Evolutionary conservation across 345 rosid genomes (phyloP), one percentile per base, ranked within the genome.

Genomic region (Combretum micranthum): DNA sequence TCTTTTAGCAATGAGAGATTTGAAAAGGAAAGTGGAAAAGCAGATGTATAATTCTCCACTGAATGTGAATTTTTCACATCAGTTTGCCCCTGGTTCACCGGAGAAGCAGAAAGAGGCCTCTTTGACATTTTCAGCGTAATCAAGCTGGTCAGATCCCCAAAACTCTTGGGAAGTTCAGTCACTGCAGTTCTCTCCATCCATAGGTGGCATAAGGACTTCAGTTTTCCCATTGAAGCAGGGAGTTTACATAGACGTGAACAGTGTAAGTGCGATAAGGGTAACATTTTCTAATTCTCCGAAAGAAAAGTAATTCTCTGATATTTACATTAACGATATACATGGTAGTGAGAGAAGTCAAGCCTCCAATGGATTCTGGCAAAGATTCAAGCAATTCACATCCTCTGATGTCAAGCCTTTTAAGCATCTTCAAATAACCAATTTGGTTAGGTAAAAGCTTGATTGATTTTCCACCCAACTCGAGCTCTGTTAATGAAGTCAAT

Each of bases 81-180:
- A 20, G 39, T 13, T 16, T 12, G 44, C 17, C 26, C 48, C 20
- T 44, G 48, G 17, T 53, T 15, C 4, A 20, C 57, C 16, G 42
- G 3, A 0, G 49, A n/a, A 6, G 11, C 50, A 18, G n/a, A 16
- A 10, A 10, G 19, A 4, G 71, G 77, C 47, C 39, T 18, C 72
- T 82, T 79, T 53, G 48, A 16, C 80, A 82, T 82, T 55, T 47
- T 49, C 71, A 82, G 48, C 19, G 56, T 46, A 51, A 56, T 60
- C 62, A 82, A 69, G 37, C 63, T 59, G 13, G 80, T 61, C 21
- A 79, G 84, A 77, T 56, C 66, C 43, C 84, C 82, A 46, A 82
- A 70, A 53, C 59, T 61, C 26, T 62, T 71, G 1, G 84, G 82
- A 18, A 82, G 63, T 57, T 69, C 65, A 32, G 65, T 62, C 44